Percentiles rank a stretch among this genome's conserved stretches.
These are phyloP conservation scores for Diaporthe velutina DNA, from an alignment of 2,329 filamentous ascomycete species.

Conservation along the genomic window DNA sequence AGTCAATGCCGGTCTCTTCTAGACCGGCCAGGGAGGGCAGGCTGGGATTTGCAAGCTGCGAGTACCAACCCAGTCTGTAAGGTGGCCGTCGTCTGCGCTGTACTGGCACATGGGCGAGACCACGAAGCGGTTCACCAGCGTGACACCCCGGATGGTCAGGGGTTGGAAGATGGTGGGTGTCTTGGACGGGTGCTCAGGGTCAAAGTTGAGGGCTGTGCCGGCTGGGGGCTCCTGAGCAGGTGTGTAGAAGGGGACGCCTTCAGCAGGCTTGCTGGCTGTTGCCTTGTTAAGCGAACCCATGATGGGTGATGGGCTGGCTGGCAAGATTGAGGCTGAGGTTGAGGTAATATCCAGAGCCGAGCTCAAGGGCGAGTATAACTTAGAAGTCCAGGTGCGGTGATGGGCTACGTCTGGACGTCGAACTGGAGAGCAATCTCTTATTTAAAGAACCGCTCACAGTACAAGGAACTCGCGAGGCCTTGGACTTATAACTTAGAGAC, in stretches of 20 bases:
- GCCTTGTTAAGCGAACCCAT: conserved; percentile 39
- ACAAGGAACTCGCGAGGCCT: not conserved
- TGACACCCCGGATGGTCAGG: conserved; percentile 65
- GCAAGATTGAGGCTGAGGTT: not conserved
- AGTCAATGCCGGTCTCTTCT: not conserved
- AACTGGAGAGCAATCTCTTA: not conserved
- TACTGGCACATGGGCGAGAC: conserved; percentile 75
- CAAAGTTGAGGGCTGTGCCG: conserved; percentile 57
- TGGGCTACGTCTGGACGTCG: not conserved
- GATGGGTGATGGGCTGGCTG: not conserved
- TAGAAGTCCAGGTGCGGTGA: not conserved
- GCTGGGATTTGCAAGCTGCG: conserved; percentile 58
- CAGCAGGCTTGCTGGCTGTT: conserved; percentile 54
- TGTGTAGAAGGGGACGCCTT: conserved; percentile 65
- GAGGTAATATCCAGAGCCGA: not conserved
- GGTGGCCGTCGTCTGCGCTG: conserved; percentile 72
- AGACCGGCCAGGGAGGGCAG: not conserved
- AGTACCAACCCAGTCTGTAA: conserved; percentile 73
- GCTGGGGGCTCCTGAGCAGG: conserved; percentile 65
- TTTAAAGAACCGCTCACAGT: not conserved
- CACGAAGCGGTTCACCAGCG: conserved; percentile 68
- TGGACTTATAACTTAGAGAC: not conserved
- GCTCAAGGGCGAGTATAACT: not conserved
- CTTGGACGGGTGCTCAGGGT: conserved; percentile 46
- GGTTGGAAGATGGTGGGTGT: conserved; percentile 70